These are phyloP conservation scores for Teratosphaeria viscida DNA, from an alignment of 2,329 filamentous ascomycete species.

Conservation along the genomic window DNA sequence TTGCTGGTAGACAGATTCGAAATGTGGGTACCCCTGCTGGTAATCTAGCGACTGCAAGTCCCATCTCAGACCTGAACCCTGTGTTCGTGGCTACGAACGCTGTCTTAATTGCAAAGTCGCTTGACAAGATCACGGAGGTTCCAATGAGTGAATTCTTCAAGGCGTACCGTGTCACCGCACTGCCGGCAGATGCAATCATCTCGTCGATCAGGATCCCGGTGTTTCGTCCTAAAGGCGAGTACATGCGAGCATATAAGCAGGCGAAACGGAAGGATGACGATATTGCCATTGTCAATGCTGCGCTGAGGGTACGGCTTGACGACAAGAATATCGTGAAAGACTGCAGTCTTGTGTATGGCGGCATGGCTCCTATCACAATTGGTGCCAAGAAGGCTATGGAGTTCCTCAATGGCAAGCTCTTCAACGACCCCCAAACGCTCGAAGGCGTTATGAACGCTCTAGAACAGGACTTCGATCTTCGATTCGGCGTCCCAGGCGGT, in stretches of 20 bases:
- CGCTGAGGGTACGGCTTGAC: constrained; percentile 63
- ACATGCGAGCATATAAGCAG: constrained; percentile 86
- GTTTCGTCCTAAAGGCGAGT: constrained; percentile 64
- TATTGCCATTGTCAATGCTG: constrained; percentile 91
- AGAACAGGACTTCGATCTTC: constrained; percentile 79
- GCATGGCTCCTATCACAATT: constrained; percentile 90
- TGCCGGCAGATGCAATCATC: constrained; percentile 74
- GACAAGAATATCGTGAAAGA: constrained; percentile 60
- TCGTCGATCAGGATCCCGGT: constrained; percentile 77
- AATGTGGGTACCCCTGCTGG: constrained; percentile 97
- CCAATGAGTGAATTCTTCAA: constrained; percentile 89
- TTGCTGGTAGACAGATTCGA: constrained; percentile 88
- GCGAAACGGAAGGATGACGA: constrained; percentile 96
- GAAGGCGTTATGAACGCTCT: constrained; percentile 84
- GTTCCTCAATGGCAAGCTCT: constrained; percentile 66
- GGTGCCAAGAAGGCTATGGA: constrained; percentile 67
- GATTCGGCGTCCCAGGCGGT: constrained; percentile 84
- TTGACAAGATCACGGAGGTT: constrained; percentile 65
- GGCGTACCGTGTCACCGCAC: constrained; percentile 75
- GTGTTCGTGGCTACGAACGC: constrained; percentile 83
- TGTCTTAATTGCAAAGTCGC: constrained; percentile 67
- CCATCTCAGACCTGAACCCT: constrained; percentile 92
- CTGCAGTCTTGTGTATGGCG: constrained; percentile 78
- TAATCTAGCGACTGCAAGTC: constrained; percentile 86
- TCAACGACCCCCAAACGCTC: constrained; percentile 70